Evolutionary conservation across 495 filamentous ascomycete genomes (phyloP), one percentile per base, ranked within the genome.

Genomic region (Xylaria flabelliformis): DNA sequence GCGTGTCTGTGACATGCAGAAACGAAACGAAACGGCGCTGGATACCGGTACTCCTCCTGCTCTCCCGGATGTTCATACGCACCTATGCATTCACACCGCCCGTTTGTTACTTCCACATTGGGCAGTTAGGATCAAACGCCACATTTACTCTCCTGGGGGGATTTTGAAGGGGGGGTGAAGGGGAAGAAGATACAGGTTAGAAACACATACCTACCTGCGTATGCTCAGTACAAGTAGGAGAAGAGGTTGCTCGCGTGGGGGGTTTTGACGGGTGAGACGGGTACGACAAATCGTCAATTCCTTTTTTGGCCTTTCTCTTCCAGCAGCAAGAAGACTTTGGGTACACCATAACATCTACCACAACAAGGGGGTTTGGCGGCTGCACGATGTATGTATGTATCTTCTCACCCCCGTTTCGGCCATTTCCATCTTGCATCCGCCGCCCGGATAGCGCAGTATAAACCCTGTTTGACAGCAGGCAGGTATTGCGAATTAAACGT

Each of bases 401-500:
- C 29, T 29, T 67, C 34, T 48, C 63, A 26, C 36, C 53, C 67
- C 67, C 67, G 67, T 61, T 69, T 69, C 67, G 67, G 67, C 67
- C 67, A 42, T 61, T 69, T 50, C 26, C 26, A 69, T 62, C 56
- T 48, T 67, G 65, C 67, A 59, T 69, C 56, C 56, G 67, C 51
- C n/a, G 53, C 12, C 26, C 55, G 67, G 67, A 62, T 48, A 59
- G 39, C 67, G 67, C 51, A 69, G 55, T 10, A 44, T 59, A n/a
- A 17, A 66, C 67, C 67, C 67, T 64, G 51, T 62, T 19, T 42
- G 12, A 26, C 42, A n/a, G 36, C 36, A 29, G 24, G 42, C 63
- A 50, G 44, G 41, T 64, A 56, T 59, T 21, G 62, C 39, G 63
- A 66, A 64, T 65, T 71, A 71, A 65, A 72, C 70, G 63, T 72